Base-by-base conservation (phyloP, 1,284 basidiomycete genomes). In the Fomitopsis pinicola region DNA sequence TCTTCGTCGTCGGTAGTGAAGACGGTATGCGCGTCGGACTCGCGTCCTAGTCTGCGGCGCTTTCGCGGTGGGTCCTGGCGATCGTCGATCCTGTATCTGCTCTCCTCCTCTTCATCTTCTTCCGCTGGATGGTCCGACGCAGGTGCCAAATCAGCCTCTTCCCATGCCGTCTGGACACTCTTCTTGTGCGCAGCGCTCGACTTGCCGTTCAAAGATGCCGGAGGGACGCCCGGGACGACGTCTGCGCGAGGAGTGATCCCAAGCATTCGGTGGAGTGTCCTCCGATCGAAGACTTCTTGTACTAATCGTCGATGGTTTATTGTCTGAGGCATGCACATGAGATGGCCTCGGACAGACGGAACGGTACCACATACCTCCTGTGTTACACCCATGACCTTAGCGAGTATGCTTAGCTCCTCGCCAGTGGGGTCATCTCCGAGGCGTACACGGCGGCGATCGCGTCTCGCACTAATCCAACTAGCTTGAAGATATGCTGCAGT, bases 341-440 rank as follows among this genome's bases (percentile, higher is more conserved):
- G 15, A 48, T 15, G 19, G 30, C 5, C 26, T 15, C 5, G 9
- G 28, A 33, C 4, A 50, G 14, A 33, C 15, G 8, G 12, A 30
- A 33, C 17, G 9, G 30, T 30, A 14, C n/a, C 3, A 14, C 28
- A 30, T 63, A 93, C 92, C 79, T 95, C 90, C 69, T 90, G 88
- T 0, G 90, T 89, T 5, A 97, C 84, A 38, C 91, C 91, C 77
- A 97, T 81, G 28, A 97, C 86, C 54, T 82, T 88, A 2, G 87
- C 85, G 26, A 97, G 74, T 55, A 97, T 87, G 69, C 92, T 94
- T 81, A 91, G 80, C 53, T 89, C 87, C 57, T 88, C 86, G 1
- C 83, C 78, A 52, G 85, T 78, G 63, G 75, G 77, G 42, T 72
- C 75, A 60, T 72, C 71, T 26, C 83, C 77, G 14, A 90, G 73